phyloP scores from a whole-genome alignment of 192 early-diverging fungal genomes.

The Obelidium mucronatum region DNA sequence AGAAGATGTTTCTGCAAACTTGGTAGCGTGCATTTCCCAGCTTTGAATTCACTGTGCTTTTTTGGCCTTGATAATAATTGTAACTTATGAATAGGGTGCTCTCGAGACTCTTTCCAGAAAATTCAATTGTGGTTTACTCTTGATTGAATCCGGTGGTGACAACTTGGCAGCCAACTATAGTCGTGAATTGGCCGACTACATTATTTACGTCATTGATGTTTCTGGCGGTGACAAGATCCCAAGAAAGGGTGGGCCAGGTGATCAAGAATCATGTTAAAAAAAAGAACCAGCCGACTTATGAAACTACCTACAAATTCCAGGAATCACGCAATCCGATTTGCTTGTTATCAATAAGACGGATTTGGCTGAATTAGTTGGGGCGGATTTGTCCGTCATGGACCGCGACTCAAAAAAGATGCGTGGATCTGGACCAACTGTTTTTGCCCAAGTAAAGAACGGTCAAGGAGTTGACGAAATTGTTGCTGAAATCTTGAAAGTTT shows the following conservation, averaged over 20 bases:
- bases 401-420: slow-evolving; percentile 88
- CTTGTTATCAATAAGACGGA: slow-evolving; percentile 98
- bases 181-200: slow-evolving; percentile 82
- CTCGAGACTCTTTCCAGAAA: slow-evolving; percentile 87
- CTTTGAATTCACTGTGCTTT: too few species aligned
- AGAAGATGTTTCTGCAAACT: slow-evolving; percentile 95
- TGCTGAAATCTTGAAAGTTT: slow-evolving; percentile 70
- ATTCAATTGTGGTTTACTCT: slow-evolving; percentile 81
- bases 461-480: slow-evolving; percentile 85
- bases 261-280: too few species aligned
- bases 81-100: too few species aligned
- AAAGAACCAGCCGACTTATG: too few species aligned
- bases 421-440: slow-evolving; percentile 86
- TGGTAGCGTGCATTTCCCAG: too few species aligned
- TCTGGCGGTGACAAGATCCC: slow-evolving; percentile 98
- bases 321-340: slow-evolving; percentile 95
- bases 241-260: slow-evolving; percentile 96
- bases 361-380: slow-evolving; percentile 86
- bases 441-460: slow-evolving; percentile 92
- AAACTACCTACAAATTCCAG: too few species aligned
- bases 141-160: slow-evolving; percentile 94
- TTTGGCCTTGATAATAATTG: too few species aligned
- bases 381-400: slow-evolving; percentile 91
- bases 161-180: slow-evolving; percentile 82
- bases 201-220: slow-evolving; percentile 98